A percentile compares a stretch with the other conserved stretches of the same genome.
Evolutionary conservation across 2,329 filamentous ascomycete genomes (phyloP).

Genomic region (Monilinia aucupariae): DNA sequence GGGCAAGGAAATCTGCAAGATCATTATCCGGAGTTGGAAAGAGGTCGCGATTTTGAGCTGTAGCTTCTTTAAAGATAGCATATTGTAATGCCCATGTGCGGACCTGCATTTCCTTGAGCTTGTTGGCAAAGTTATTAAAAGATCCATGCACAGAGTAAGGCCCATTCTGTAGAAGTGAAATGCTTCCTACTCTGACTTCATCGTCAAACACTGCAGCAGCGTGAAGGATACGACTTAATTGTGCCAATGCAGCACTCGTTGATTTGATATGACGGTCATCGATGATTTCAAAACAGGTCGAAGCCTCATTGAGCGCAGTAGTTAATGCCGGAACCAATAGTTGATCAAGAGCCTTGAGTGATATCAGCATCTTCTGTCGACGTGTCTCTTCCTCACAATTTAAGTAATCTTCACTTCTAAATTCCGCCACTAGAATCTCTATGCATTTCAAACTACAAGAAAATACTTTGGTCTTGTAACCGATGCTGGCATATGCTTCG

Average conservation of each 20-base stretch:
- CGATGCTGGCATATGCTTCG: slow-evolving; percentile 79
- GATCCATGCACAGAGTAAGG: slow-evolving; percentile 39
- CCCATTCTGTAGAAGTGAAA: slow-evolving; percentile 53
- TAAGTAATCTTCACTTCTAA: slow-evolving; percentile 54
- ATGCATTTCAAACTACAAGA: slow-evolving; percentile 83
- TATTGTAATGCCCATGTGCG: slow-evolving; percentile 87
- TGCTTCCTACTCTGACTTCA: slow-evolving; percentile 71
- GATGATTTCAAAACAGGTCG: slow-evolving; percentile 73
- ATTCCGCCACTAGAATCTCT: slow-evolving; percentile 70
- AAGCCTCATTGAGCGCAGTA: slow-evolving; percentile 58
- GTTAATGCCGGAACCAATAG: slow-evolving; percentile 67
- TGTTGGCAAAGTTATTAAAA: slow-evolving; percentile 55
- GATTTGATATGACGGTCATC: slow-evolving; percentile 71
- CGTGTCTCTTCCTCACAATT: slow-evolving; percentile 57
- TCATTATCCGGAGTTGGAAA: slow-evolving; percentile 67
- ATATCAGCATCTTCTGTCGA: slow-evolving; percentile 65
- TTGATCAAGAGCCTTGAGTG: slow-evolving; percentile 74
- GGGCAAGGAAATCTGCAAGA: slow-evolving; percentile 70
- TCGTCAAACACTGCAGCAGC: slow-evolving; percentile 79
- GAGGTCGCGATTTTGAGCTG: slow-evolving; percentile 57
- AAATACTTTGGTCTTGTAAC: slow-evolving; percentile 80
- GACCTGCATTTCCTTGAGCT: slow-evolving; percentile 80
- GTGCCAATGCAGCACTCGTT: slow-evolving; percentile 66
- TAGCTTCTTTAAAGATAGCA: slow-evolving; percentile 67
- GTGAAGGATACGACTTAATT: slow-evolving; percentile 70